These are phyloP conservation scores for Solanum hybrid DNA, from an alignment of 305 asterid genomes.

Conservation along the genomic window DNA sequence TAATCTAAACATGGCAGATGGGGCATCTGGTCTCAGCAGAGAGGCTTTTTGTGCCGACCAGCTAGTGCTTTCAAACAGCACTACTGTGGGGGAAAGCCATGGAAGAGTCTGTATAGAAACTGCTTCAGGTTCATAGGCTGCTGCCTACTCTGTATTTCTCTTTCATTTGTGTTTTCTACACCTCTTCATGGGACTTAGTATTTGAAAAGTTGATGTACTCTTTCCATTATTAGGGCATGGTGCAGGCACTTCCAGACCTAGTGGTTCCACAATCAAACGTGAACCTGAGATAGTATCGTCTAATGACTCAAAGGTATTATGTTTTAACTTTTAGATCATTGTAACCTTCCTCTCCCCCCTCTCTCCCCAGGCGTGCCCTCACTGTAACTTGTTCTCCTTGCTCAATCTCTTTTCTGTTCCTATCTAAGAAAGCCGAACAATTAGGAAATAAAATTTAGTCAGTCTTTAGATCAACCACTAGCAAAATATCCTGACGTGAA, in stretches of 20 bases:
- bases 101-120: conserved; percentile 23
- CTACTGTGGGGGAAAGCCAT: conserved; percentile 23
- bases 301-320: conserved; percentile 49
- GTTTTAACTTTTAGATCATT: conserved; percentile 5
- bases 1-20: conserved; percentile 22
- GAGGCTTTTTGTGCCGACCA: conserved; percentile 31
- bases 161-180: neutral
- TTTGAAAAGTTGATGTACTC: neutral
- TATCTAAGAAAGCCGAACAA: neutral
- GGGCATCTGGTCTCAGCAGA: conserved; percentile 25
- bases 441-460: neutral
- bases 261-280: conserved; percentile 19
- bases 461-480: neutral
- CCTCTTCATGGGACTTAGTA: neutral
- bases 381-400: neutral
- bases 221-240: conserved; percentile 25
- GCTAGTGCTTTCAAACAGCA: conserved; percentile 21
- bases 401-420: neutral
- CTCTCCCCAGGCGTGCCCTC: neutral
- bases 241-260: conserved; percentile 30
- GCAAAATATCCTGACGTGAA: neutral
- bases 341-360: neutral
- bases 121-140: conserved; percentile 25
- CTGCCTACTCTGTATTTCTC: neutral
- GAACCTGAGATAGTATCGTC: conserved; percentile 23